Conservation (phyloP, 345 rosid species). For the Eucalyptus cladocalyx region DNA sequence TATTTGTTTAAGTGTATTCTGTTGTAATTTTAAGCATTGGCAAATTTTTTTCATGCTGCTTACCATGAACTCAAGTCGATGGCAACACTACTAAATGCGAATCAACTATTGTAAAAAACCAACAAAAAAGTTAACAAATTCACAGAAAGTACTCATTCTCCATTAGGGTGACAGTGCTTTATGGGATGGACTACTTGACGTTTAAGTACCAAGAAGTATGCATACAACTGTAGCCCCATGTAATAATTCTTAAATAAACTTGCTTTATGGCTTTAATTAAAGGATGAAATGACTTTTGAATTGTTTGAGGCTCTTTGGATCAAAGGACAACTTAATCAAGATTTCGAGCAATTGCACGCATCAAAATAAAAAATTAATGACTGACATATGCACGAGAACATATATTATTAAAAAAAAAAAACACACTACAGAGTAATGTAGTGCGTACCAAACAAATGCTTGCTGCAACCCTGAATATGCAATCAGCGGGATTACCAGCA, state of each 20-base stretch:
- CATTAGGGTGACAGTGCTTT: neutral
- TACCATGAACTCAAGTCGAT: neutral
- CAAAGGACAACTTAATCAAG: neutral
- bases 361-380: neutral
- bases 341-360: neutral
- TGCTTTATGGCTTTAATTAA: neutral
- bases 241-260: neutral
- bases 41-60: neutral
- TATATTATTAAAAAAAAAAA: neutral
- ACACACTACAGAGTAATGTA: neutral
- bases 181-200: neutral
- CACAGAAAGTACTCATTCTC: neutral
- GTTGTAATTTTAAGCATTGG: neutral
- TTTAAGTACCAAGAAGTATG: neutral
- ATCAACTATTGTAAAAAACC: neutral
- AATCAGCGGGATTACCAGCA: constrained; percentile 68
- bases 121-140: neutral
- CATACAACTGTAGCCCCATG: neutral
- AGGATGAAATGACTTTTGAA: neutral
- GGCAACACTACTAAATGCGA: neutral
- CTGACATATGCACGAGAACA: neutral
- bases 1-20: neutral
- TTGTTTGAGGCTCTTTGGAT: neutral
- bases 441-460: constrained; percentile 80
- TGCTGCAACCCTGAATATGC: constrained; percentile 94